Evolutionary conservation across 139 green algal species (phyloP), one percentile per base, ranked within the genome.

Genomic region (Asterochloris erici): DNA sequence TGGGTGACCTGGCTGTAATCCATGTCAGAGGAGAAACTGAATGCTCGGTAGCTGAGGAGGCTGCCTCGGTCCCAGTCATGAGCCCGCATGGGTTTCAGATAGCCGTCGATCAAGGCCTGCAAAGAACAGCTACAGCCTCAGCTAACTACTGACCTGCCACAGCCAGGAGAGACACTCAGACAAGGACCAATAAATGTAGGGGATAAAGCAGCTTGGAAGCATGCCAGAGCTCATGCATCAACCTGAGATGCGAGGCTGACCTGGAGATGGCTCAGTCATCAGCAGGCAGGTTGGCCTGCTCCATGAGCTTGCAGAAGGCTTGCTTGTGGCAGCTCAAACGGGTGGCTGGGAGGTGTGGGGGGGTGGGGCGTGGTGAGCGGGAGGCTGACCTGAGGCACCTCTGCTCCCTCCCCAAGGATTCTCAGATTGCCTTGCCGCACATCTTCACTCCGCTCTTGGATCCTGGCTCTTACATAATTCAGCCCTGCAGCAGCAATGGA

Each of bases 41-140:
- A 87, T 47, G 82, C 73, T 9, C 91, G 76, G 73, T 88, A 90
- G 63, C 86, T 87, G 23, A 86, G 60, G 63, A 95, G 84, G 15
- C 84, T 82, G 63, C 82, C 91, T 11, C 69, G 70, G 85, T 95
- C 91, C 91, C 91, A 95, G 77, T 94, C 82, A 24, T 88, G 27
- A 0, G 91, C 83, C 13, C 71, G 74, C 84, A 95, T 84, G 12
- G 91, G 91, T 13, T 66, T 84, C 47, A 92, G 74, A 82, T 91
- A 94, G n/a, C 88, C 88, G 2, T 93, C 84, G 21, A 93, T 86
- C 28, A 91, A 79, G 66, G 93, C 84, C 83, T 87, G 27, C 63
- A 81, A 60, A 26, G 17, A 63, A 15, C 14, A 15, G 54, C 38
- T 0, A 81, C 21, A 27, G 47, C 76, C 68, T 21, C 38, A 63